A percentile compares a stretch with the other conserved stretches of the same genome.
phyloP scores from a whole-genome alignment of 305 asterid species.

The Solanum aculeatissimum region DNA sequence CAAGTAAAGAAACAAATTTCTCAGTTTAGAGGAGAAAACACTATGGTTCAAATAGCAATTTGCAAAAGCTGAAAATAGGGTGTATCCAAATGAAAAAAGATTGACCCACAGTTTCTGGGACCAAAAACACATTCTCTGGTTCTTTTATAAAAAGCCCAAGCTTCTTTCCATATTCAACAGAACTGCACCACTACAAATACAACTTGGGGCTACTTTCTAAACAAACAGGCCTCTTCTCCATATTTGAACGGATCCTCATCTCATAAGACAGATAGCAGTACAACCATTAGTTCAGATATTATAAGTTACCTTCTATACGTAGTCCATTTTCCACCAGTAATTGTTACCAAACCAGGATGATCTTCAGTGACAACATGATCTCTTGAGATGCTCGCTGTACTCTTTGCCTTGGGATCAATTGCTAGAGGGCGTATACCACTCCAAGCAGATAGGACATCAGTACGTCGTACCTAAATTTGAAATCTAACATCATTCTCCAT shows the following conservation, averaged over 20 bases:
- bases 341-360: slow-evolving; percentile 86
- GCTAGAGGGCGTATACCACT: slow-evolving; percentile 99
- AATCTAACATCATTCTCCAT: slow-evolving; percentile 9
- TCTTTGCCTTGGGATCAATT: slow-evolving; percentile 78
- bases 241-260: not conserved
- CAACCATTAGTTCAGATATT: not conserved
- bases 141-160: not conserved
- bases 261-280: not conserved
- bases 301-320: slow-evolving; percentile 79
- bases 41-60: not conserved
- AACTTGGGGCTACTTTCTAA: not conserved
- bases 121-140: not conserved
- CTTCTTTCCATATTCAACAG: not conserved
- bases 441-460: slow-evolving; percentile 96
- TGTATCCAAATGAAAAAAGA: not conserved
- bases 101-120: not conserved
- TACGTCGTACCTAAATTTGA: slow-evolving; percentile 65
- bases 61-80: not conserved
- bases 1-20: not conserved
- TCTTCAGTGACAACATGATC: slow-evolving; percentile 92
- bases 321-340: slow-evolving; percentile 99
- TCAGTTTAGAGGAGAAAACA: not conserved
- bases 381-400: slow-evolving; percentile 85
- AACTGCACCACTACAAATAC: not conserved
- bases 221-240: not conserved